These are phyloP conservation scores for Leptodermis oblonga DNA, from an alignment of 257 asterid species.

Conservation along the genomic window DNA sequence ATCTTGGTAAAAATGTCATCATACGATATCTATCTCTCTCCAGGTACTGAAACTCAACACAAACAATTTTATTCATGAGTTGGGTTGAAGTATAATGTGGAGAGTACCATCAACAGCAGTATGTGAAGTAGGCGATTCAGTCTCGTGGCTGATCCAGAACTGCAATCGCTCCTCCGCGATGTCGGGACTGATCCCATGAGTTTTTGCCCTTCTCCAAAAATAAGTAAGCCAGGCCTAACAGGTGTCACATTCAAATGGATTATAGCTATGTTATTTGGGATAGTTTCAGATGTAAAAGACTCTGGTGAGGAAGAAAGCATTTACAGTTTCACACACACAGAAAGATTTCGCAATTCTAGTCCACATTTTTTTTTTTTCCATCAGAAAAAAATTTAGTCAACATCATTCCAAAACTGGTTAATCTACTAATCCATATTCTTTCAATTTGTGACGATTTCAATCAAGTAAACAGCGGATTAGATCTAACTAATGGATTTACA, in stretches of 20 bases:
- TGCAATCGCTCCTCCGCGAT: conserved; percentile 75
- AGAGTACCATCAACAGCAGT: conserved; percentile 77
- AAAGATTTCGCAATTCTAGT: no score
- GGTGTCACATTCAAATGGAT: background rate
- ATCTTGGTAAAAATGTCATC: background rate
- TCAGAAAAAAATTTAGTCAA: no score
- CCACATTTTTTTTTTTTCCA: no score
- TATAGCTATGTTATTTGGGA: background rate
- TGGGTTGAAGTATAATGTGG: background rate
- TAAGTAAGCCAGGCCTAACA: conserved; percentile 77
- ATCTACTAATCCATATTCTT: no score
- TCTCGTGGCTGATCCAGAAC: conserved; percentile 66
- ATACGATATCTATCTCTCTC: background rate
- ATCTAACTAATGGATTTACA: no score
- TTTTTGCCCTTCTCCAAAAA: conserved; percentile 82
- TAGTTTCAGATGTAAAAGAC: background rate
- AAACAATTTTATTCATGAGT: background rate
- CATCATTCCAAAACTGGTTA: no score
- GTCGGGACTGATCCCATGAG: conserved; percentile 62
- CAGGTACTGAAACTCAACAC: background rate
- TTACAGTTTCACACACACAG: background rate
- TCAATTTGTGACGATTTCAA: no score
- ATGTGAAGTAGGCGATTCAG: conserved; percentile 47
- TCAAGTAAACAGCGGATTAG: no score
- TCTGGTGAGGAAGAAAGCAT: background rate